These are phyloP conservation scores for Salix suchowensis DNA, from an alignment of 345 rosid genomes.

Conservation along the genomic window DNA sequence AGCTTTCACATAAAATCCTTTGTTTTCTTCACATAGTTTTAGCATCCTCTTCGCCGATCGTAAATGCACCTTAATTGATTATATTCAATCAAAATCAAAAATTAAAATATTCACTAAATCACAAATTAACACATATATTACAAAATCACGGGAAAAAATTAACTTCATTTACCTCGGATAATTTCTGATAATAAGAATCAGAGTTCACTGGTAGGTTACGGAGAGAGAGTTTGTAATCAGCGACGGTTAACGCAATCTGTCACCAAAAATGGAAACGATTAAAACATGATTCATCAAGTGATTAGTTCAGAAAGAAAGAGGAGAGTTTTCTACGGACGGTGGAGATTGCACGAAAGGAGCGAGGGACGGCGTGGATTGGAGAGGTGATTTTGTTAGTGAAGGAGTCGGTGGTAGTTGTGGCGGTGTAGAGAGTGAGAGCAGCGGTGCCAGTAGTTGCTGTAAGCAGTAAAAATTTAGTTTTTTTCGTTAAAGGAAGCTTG, in stretches of 20 bases:
- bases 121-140: neutral
- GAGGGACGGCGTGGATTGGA: constrained; percentile 39
- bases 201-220: constrained; percentile 36
- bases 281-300: neutral
- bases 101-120: neutral
- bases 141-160: neutral
- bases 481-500: constrained; percentile 38
- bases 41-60: constrained; percentile 71
- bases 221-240: constrained; percentile 64
- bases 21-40: constrained; percentile 65
- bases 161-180: constrained; percentile 50
- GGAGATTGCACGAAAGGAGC: constrained; percentile 57
- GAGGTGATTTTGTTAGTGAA: constrained; percentile 24
- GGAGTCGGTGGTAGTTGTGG: neutral
- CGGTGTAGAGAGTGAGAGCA: constrained; percentile 16
- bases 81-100: neutral
- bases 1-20: constrained; percentile 86
- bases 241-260: constrained; percentile 56
- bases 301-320: neutral
- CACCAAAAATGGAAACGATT: neutral
- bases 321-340: constrained; percentile 28
- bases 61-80: constrained; percentile 52
- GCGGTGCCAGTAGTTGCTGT: constrained; percentile 43
- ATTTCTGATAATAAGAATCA: constrained; percentile 42
- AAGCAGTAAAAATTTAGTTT: constrained; percentile 25